A percentile compares a stretch with the other conserved stretches of the same genome.
Evolutionary conservation across 208 protist species (phyloP).

Genomic region (Trichomonas gallinae): DNA sequence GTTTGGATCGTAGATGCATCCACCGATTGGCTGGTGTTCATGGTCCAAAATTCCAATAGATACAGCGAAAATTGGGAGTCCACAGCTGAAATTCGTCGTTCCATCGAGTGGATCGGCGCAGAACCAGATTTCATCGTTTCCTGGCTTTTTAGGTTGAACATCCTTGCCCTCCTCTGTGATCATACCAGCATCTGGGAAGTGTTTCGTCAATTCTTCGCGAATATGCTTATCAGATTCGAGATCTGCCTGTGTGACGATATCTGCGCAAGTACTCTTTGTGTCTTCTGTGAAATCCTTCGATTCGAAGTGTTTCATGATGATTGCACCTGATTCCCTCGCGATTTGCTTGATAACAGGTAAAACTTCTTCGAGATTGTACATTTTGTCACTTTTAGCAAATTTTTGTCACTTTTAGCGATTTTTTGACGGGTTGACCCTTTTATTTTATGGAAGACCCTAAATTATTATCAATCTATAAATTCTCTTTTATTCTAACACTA

Average conservation of each 20-base stretch:
- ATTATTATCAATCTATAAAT: too few relatives aligned
- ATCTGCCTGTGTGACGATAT: neutral
- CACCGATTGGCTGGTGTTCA: neutral
- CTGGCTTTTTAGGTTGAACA: neutral
- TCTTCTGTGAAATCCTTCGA: neutral
- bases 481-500: too few relatives aligned
- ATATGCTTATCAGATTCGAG: neutral
- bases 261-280: neutral
- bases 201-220: neutral
- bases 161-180: neutral
- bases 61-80: neutral
- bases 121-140: neutral
- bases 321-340: neutral
- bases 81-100: neutral
- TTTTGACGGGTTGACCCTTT: too few relatives aligned
- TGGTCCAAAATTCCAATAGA: neutral
- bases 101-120: conserved; percentile 17
- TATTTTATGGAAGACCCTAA: too few relatives aligned
- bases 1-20: neutral
- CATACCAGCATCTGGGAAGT: neutral
- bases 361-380: neutral
- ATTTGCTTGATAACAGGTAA: neutral
- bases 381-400: too few relatives aligned
- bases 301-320: neutral
- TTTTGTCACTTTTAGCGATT: too few relatives aligned